Percentiles rank a stretch among this genome's conserved stretches.
These are phyloP conservation scores for Corylus americana DNA, from an alignment of 306 rosid species.

Conservation along the genomic window DNA sequence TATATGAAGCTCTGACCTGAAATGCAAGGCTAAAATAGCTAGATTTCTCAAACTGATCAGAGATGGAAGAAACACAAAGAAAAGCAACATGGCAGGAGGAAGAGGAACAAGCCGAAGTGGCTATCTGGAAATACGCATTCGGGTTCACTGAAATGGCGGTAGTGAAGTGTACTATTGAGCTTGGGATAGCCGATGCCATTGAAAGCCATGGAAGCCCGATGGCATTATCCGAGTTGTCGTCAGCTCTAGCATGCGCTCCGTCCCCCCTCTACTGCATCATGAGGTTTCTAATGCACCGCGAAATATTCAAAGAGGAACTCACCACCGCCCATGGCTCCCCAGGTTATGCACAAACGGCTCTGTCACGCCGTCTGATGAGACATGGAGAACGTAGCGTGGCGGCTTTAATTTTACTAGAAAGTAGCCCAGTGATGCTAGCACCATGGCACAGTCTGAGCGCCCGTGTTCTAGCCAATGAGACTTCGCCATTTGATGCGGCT, in stretches of 20 bases:
- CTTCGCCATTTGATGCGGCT: slow-evolving; percentile 33
- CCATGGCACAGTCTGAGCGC: slow-evolving; percentile 43
- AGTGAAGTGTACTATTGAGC: slow-evolving; percentile 67
- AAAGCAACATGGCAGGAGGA: slow-evolving; percentile 23
- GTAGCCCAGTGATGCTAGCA: slow-evolving; percentile 46
- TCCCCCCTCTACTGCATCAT: slow-evolving; percentile 35
- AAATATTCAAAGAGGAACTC: slow-evolving; percentile 41
- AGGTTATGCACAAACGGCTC: slow-evolving; percentile 34
- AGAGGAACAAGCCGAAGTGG: slow-evolving; percentile 36
- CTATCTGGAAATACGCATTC: slow-evolving; percentile 48
- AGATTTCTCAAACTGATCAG: not conserved
- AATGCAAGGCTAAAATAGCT: not conserved
- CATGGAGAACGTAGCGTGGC: slow-evolving; percentile 28
- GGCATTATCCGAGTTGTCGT: slow-evolving; percentile 48
- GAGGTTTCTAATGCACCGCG: slow-evolving; percentile 49
- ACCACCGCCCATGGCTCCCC: not conserved
- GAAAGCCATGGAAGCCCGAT: slow-evolving; percentile 54
- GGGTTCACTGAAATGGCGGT: slow-evolving; percentile 62
- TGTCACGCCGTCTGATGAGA: slow-evolving; percentile 39
- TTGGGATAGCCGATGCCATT: slow-evolving; percentile 61
- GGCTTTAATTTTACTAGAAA: slow-evolving; percentile 26
- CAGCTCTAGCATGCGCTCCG: slow-evolving; percentile 40
- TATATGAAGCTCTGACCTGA: not conserved
- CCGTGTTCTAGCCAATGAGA: slow-evolving; percentile 17
- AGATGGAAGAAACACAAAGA: slow-evolving; percentile 27